Evolutionary conservation across 1,284 basidiomycete species (phyloP), one percentile per base, ranked within the genome.

Genomic region (Leccinum proximum): DNA sequence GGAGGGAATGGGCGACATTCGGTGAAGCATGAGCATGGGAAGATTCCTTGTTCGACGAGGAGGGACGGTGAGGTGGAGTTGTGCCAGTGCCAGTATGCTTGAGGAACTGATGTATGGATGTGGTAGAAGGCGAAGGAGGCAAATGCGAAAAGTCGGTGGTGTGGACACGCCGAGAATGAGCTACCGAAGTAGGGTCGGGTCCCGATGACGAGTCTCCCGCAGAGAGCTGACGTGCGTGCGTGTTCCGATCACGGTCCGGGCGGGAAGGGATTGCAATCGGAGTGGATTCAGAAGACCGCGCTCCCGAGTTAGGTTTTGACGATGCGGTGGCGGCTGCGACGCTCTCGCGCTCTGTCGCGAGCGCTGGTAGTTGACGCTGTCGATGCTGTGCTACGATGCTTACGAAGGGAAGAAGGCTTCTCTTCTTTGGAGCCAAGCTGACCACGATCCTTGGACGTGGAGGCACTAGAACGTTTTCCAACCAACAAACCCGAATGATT

Each of bases 101-200:
- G 65, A 94, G 78, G 71, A 95, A 89, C 67, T 93, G 91, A 68
- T 93, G 90, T 66, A 95, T 93, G 1, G 92, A 92, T 2, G 91
- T 86, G 4, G 91, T 87, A 2, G 93, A 93, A 8, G 94, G 93
- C 14, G 93, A 94, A 7, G 93, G 92, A 9, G 93, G 93, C 3
- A 96, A 80, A 74, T 94, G 92, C 0, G 93, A 94, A 76, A 93
- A 94, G 75, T 95, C 93, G n/a, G 87, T 85, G 58, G 83, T 81
- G 67, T 85, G 84, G 59, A 82, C 81, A 50, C 88, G 86, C 38
- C 88, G 85, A 53, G 83, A 72, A 69, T 77, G 75, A 45, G 67
- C 30, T 3, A 62, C 58, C 45, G 78, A 77, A 63, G 71, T 70
- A 60, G 89, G 87, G 62, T 80, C 81, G 26, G 82, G 80, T 67